Conservation (phyloP, 2,329 filamentous ascomycete species). For the Verticillium nonalfalfae region DNA sequence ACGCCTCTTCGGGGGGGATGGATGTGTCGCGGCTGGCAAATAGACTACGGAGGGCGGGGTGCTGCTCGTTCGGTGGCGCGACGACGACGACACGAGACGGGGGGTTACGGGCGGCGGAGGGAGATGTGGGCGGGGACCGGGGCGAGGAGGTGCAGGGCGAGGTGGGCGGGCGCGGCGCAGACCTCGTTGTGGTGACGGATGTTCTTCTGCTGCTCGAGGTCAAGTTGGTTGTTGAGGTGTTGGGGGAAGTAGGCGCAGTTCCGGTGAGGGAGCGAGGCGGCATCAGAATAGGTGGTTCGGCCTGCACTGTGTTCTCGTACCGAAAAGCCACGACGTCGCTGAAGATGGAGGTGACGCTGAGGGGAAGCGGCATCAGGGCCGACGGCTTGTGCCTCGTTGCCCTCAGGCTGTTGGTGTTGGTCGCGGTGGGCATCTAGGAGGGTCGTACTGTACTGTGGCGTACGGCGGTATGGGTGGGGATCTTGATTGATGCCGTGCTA, state of each 20-base stretch:
- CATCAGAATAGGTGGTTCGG: constrained; percentile 50
- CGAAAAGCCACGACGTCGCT: constrained; percentile 50
- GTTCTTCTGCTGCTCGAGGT: background rate
- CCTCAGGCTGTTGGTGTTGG: background rate
- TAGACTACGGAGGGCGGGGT: constrained; percentile 42
- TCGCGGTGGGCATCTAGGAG: background rate
- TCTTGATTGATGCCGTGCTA: background rate
- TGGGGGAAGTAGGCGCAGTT: constrained; percentile 10
- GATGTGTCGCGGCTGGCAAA: constrained; percentile 12
- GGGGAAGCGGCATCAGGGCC: background rate
- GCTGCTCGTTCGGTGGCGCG: constrained; percentile 43
- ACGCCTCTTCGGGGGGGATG: constrained; percentile 26
- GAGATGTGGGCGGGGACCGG: constrained; percentile 19
- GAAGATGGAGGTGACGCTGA: constrained; percentile 28
- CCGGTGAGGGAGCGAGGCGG: constrained; percentile 26
- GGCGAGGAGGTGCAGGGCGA: constrained; percentile 11
- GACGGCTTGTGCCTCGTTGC: background rate
- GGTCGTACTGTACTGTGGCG: background rate
- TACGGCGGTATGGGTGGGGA: background rate
- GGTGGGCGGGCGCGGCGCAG: constrained; percentile 3
- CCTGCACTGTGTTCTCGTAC: constrained; percentile 55
- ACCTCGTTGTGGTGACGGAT: background rate
- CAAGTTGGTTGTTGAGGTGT: constrained; percentile 13
- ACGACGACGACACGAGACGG: constrained; percentile 25
- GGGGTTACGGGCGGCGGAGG: constrained; percentile 13